A percentile compares a stretch with the other conserved stretches of the same genome.
These are phyloP conservation scores for Acephala macrosclerotiorum DNA, from an alignment of 2,329 filamentous ascomycete species.

Conservation along the genomic window DNA sequence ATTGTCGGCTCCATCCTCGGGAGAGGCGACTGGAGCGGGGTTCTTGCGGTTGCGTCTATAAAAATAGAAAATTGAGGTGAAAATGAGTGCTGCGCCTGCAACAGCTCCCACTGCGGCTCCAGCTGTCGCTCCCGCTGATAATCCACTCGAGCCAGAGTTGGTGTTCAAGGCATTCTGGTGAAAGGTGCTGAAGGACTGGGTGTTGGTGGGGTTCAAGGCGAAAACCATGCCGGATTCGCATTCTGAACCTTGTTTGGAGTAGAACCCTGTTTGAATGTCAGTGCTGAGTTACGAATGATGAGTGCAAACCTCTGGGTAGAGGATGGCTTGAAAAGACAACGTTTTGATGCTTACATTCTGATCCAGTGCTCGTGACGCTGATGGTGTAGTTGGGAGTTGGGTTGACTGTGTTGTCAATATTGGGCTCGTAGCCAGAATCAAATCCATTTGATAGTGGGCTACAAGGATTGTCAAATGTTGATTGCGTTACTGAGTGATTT, in stretches of 20 bases:
- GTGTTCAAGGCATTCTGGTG: conserved; percentile 7
- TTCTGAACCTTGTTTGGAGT: conserved; percentile 23
- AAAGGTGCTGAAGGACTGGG: conserved; percentile 16
- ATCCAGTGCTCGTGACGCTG: conserved; percentile 18
- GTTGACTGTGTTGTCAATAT: conserved; percentile 48
- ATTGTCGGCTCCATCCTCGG: background rate
- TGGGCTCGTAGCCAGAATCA: conserved; percentile 61
- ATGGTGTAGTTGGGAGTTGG: conserved; percentile 44
- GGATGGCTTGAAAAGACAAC: background rate
- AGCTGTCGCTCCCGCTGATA: conserved; percentile 16
- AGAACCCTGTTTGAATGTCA: conserved; percentile 20
- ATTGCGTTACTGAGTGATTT: conserved; percentile 58
- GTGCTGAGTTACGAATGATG: background rate
- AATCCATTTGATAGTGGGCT: conserved; percentile 56
- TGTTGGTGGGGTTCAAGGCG: conserved; percentile 23
- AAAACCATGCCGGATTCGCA: conserved; percentile 29
- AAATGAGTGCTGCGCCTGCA: background rate
- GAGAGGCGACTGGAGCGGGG: background rate
- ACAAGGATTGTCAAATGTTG: conserved; percentile 46
- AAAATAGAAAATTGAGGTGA: conserved; percentile 13
- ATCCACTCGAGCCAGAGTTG: background rate
- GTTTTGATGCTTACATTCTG: conserved; percentile 28
- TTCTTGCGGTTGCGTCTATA: conserved; percentile 1
- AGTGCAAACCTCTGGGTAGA: background rate
- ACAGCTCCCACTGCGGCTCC: conserved; percentile 21